These are phyloP conservation scores for Mortierella sp. DNA, from an alignment of 371 early-diverging fungal species.

Conservation along the genomic window DNA sequence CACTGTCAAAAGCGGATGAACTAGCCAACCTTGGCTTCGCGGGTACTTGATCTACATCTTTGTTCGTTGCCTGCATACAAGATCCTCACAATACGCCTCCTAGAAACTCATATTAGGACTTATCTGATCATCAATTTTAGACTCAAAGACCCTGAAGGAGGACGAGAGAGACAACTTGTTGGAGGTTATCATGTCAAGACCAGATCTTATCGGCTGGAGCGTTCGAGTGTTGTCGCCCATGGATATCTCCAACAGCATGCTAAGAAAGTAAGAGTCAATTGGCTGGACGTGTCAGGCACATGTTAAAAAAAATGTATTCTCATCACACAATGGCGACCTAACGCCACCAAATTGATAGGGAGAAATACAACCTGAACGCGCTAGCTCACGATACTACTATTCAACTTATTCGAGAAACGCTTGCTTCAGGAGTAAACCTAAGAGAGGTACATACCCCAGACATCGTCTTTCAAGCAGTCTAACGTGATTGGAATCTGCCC, in stretches of 20 bases:
- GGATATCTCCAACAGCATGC: conserved; percentile 92
- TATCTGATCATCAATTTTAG: conserved; percentile 58
- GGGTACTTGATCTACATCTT: conserved; percentile 63
- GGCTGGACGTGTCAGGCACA: neutral
- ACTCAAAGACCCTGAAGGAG: conserved; percentile 91
- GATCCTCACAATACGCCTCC: too few species aligned
- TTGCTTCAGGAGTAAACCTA: conserved; percentile 79
- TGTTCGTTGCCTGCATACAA: too few species aligned
- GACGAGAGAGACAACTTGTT: conserved; percentile 80
- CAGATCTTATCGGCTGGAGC: conserved; percentile 88
- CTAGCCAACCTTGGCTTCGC: conserved; percentile 83
- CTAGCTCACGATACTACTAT: conserved; percentile 97
- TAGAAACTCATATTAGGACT: too few species aligned
- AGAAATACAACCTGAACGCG: conserved; percentile 94
- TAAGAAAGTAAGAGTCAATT: conserved; percentile 63
- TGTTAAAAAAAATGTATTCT: neutral
- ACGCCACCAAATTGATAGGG: conserved; percentile 56
- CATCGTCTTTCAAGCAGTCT: neutral
- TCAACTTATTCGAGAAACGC: conserved; percentile 75
- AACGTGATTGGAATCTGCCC: neutral
- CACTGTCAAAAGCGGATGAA: conserved; percentile 68
- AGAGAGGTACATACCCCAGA: conserved; percentile 66
- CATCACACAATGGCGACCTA: neutral
- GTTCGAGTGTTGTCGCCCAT: conserved; percentile 86
- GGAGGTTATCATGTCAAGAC: conserved; percentile 65